These are phyloP conservation scores for Kwoniella botswanensis DNA, from an alignment of 768 basidiomycete genomes.

Conservation along the genomic window DNA sequence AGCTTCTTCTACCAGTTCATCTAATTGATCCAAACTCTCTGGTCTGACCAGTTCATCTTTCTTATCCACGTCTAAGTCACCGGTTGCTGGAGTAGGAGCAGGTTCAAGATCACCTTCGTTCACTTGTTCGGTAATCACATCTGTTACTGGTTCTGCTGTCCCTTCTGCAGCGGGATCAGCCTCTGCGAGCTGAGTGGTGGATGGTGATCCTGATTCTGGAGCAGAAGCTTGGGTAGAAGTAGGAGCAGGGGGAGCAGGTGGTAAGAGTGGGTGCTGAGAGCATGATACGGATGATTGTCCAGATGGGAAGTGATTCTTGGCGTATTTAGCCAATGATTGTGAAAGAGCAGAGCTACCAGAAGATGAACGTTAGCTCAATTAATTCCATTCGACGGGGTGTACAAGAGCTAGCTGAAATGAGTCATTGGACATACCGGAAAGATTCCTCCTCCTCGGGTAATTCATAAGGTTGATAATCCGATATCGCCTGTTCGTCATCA, in stretches of 20 bases:
- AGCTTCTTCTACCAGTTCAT: conserved; percentile 32
- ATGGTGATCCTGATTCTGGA: background rate
- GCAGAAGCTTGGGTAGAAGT: background rate
- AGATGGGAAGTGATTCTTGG: conserved; percentile 79
- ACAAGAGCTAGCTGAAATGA: background rate
- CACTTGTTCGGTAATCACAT: conserved; percentile 41
- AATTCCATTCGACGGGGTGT: background rate
- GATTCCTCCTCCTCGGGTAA: conserved; percentile 71
- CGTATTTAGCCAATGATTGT: conserved; percentile 69
- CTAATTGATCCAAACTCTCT: conserved; percentile 42
- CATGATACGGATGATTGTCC: conserved; percentile 73
- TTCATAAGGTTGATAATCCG: conserved; percentile 70
- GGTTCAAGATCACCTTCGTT: conserved; percentile 41
- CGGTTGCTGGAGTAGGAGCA: conserved; percentile 38
- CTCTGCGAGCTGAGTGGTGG: conserved; percentile 1
- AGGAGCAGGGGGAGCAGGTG: conserved; percentile 55
- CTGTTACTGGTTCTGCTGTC: conserved; percentile 23
- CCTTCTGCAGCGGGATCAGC: conserved; percentile 10
- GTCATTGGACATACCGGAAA: conserved; percentile 66
- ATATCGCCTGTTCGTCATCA: conserved; percentile 47
- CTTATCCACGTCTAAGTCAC: conserved; percentile 20
- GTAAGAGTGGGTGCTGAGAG: conserved; percentile 59
- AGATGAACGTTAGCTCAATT: background rate
- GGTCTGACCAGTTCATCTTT: conserved; percentile 38
- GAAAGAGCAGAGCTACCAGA: conserved; percentile 71